These are phyloP conservation scores for Detonula confervacea DNA, from an alignment of 352 stramenopile genomes.

Conservation along the genomic window DNA sequence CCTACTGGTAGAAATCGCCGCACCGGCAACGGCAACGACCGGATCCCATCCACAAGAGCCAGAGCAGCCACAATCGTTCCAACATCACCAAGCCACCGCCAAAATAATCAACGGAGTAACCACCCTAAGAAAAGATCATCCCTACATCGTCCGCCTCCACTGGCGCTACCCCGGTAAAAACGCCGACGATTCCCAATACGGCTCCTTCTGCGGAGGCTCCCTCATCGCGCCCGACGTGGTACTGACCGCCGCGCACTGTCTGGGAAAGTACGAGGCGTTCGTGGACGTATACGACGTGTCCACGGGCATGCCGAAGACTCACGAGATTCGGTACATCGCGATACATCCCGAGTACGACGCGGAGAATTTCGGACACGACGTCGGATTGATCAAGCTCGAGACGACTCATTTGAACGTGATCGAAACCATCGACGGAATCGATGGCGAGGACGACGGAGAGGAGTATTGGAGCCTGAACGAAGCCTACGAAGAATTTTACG, in stretches of 20 bases:
- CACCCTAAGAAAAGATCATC: not conserved
- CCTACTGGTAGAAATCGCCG: slow-evolving; percentile 14
- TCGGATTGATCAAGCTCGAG: slow-evolving; percentile 25
- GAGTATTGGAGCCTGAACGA: slow-evolving; percentile 19
- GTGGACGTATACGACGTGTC: slow-evolving; percentile 27
- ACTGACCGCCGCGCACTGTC: slow-evolving; percentile 31
- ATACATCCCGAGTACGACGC: slow-evolving; percentile 23
- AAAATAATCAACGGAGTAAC: slow-evolving; percentile 39
- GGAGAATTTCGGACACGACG: slow-evolving; percentile 22
- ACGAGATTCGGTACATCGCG: slow-evolving; percentile 11
- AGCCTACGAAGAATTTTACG: slow-evolving; percentile 7
- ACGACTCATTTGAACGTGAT: slow-evolving; percentile 21
- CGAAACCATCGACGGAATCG: no score
- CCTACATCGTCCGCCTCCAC: slow-evolving; percentile 37
- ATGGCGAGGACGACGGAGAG: not conserved
- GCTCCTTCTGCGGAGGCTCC: slow-evolving; percentile 22
- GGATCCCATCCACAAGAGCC: no score
- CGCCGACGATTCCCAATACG: not conserved
- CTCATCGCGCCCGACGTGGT: slow-evolving; percentile 33
- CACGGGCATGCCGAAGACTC: not conserved
- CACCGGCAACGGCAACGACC: no score
- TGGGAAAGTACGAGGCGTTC: not conserved
- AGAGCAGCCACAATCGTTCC: no score
- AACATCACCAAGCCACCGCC: slow-evolving; percentile 13
- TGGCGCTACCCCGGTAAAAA: slow-evolving; percentile 7